Evolutionary conservation across 305 asterid genomes (phyloP).

Genomic region (Fraxinus baroniana): DNA sequence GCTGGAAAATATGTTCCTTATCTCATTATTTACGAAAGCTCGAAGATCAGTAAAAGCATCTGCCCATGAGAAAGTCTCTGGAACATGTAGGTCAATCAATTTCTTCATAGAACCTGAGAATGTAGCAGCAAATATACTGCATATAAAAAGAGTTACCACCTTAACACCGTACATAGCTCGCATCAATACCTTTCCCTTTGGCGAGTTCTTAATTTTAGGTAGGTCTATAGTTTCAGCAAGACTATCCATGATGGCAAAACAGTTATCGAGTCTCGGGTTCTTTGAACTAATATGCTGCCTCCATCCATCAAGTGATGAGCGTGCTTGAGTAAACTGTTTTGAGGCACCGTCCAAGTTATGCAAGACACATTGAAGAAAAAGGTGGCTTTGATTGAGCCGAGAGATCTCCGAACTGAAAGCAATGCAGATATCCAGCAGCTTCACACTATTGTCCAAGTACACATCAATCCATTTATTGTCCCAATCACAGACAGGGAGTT

Average conservation of each 20-base stretch:
- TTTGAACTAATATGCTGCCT: constrained; percentile 58
- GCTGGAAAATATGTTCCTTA: constrained; percentile 40
- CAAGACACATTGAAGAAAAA: constrained; percentile 59
- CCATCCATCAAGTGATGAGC: constrained; percentile 77
- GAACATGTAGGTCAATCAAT: constrained; percentile 51
- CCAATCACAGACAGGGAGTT: constrained; percentile 80
- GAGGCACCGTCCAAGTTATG: constrained; percentile 50
- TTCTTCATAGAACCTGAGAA: constrained; percentile 67
- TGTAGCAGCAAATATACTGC: constrained; percentile 63
- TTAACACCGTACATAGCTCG: constrained; percentile 82
- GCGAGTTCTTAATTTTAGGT: constrained; percentile 80
- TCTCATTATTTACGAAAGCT: constrained; percentile 56
- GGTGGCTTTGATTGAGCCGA: constrained; percentile 72
- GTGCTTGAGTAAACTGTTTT: constrained; percentile 53
- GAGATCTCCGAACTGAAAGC: constrained; percentile 84
- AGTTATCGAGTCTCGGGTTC: constrained; percentile 66
- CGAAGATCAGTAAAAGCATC: constrained; percentile 54
- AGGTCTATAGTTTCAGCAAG: constrained; percentile 61
- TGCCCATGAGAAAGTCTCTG: constrained; percentile 57
- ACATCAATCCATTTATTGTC: constrained; percentile 93
- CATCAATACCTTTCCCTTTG: constrained; percentile 81
- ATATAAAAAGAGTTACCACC: constrained; percentile 60
- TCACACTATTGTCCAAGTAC: constrained; percentile 75
- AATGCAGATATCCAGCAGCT: constrained; percentile 75
- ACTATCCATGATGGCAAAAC: constrained; percentile 59